These are phyloP conservation scores for Sutorius australiensis DNA, from an alignment of 768 basidiomycete genomes.

Conservation along the genomic window DNA sequence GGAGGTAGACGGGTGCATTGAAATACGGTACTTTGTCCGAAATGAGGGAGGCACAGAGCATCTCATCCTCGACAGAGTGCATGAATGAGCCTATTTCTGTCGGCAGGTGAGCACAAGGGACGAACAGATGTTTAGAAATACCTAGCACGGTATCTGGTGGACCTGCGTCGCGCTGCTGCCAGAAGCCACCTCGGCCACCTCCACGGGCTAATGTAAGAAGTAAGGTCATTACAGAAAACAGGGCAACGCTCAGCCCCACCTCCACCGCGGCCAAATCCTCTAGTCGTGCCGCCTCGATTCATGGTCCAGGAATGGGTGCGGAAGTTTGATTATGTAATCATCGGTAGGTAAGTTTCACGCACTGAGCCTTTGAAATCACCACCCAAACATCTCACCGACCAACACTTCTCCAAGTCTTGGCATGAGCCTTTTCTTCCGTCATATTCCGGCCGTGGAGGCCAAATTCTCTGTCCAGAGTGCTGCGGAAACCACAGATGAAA, in stretches of 20 bases:
- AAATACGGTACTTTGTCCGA: conserved; percentile 96
- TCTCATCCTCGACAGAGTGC: conserved; percentile 97
- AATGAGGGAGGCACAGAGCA: conserved; percentile 86
- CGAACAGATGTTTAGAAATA: conserved; percentile 19
- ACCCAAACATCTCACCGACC: neutral
- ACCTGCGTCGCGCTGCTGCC: conserved; percentile 63
- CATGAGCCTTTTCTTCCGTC: conserved; percentile 39
- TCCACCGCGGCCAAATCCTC: conserved; percentile 57
- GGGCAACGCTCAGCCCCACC: conserved; percentile 27
- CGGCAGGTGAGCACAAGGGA: conserved; percentile 4
- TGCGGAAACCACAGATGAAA: conserved; percentile 13
- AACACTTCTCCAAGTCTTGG: neutral
- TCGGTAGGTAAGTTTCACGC: too few relatives aligned
- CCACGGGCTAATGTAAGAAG: conserved; percentile 45
- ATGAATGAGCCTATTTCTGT: conserved; percentile 89
- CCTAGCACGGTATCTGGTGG: conserved; percentile 81
- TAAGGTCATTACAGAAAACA: neutral
- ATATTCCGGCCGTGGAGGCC: conserved; percentile 20
- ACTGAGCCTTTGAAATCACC: too few relatives aligned
- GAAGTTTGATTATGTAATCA: conserved; percentile 23
- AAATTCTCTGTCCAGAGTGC: conserved; percentile 26
- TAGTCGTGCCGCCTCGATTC: conserved; percentile 46
- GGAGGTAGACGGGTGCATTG: conserved; percentile 96
- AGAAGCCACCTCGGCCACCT: conserved; percentile 63
- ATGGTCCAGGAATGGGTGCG: conserved; percentile 27